Conservation (phyloP, 2,329 filamentous ascomycete genomes). For the Neofusicoccum laricinum region DNA sequence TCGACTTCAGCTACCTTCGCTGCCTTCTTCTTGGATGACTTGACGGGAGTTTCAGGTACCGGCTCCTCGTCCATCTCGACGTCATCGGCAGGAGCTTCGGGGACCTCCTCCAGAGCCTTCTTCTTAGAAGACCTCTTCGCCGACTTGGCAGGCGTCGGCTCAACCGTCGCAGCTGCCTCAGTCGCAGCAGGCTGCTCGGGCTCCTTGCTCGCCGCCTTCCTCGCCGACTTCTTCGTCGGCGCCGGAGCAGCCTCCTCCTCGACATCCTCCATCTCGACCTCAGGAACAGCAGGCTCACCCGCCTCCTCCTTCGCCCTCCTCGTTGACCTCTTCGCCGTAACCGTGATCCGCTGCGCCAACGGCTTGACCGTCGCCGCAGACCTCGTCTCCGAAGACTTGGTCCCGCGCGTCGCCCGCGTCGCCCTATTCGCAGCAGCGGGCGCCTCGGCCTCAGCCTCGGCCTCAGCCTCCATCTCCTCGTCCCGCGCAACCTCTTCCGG, state of each 20-base stretch:
- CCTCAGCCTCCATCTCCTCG: neutral
- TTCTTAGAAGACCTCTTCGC: neutral
- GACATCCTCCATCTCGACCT: conserved; percentile 6
- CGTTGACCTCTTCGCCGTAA: neutral
- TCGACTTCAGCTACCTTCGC: neutral
- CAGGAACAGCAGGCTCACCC: neutral
- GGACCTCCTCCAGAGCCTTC: neutral
- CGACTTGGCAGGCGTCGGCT: conserved; percentile 1
- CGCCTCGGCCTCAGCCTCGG: neutral
- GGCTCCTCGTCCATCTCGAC: neutral
- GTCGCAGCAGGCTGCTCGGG: neutral
- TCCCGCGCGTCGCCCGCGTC: conserved; percentile 9
- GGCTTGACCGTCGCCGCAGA: conserved; percentile 12
- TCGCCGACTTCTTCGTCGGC: neutral
- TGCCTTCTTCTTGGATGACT: neutral
- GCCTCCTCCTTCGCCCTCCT: neutral
- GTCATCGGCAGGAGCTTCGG: neutral
- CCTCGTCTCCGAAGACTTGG: neutral
- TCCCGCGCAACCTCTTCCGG: neutral
- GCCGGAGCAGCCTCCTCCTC: neutral
- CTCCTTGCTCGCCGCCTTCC: conserved; percentile 2
- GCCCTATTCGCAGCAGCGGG: neutral
- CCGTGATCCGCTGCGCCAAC: conserved; percentile 12
- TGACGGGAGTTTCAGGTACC: neutral
- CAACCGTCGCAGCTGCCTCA: neutral